These are phyloP conservation scores for Russula brevipes DNA, from an alignment of 768 basidiomycete species.

Conservation along the genomic window DNA sequence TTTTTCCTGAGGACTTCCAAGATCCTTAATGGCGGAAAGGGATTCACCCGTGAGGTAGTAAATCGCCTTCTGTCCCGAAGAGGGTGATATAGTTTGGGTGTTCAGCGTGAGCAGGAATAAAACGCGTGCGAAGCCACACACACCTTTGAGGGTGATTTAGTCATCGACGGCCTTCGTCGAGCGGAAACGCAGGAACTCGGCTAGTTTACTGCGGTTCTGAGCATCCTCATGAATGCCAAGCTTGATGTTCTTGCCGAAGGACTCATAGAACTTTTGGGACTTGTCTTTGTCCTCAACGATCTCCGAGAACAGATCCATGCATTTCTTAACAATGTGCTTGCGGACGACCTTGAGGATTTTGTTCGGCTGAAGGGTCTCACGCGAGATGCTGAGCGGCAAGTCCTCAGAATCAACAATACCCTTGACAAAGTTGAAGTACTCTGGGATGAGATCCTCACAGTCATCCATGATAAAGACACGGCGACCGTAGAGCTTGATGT, in stretches of 20 bases:
- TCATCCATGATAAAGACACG: conserved; percentile 99
- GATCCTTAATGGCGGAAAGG: conserved; percentile 86
- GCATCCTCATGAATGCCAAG: conserved; percentile 99
- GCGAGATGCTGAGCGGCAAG: conserved; percentile 98
- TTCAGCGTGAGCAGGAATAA: not conserved
- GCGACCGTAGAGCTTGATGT: conserved; percentile 99
- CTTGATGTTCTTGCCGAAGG: conserved; percentile 99
- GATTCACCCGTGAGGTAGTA: conserved; percentile 99
- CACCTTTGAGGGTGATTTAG: conserved; percentile 89
- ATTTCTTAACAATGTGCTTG: conserved; percentile 99
- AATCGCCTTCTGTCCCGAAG: conserved; percentile 96
- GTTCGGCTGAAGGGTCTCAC: conserved; percentile 99
- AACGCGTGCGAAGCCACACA: conserved; percentile 21
- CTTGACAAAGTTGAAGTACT: conserved; percentile 99
- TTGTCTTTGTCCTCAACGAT: conserved; percentile 99
- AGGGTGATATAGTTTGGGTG: conserved; percentile 92
- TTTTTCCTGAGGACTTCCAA: conserved; percentile 99
- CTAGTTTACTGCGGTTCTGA: conserved; percentile 98
- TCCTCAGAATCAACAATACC: conserved; percentile 99
- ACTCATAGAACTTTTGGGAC: conserved; percentile 94
- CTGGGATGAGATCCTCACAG: conserved; percentile 98
- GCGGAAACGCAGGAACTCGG: conserved; percentile 98
- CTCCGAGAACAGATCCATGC: conserved; percentile 89
- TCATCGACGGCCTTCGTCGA: conserved; percentile 93
- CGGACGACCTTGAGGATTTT: conserved; percentile 99